These are phyloP conservation scores for Apiotrichum laibachii DNA, from an alignment of 1,284 basidiomycete species.

Conservation along the genomic window DNA sequence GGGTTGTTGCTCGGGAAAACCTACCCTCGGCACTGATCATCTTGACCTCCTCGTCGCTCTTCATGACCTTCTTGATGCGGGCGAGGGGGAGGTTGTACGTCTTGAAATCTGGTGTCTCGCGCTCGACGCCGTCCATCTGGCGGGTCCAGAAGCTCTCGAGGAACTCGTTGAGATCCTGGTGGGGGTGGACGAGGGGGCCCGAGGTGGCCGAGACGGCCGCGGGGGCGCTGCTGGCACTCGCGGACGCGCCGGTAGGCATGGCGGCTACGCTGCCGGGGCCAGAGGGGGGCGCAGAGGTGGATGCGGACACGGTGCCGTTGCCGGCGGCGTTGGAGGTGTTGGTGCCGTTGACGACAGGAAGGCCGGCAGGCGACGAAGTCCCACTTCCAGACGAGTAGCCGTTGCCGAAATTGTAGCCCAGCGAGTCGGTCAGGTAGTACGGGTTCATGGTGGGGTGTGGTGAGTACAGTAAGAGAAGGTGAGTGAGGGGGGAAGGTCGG, in stretches of 20 bases:
- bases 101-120: slow-evolving; percentile 46
- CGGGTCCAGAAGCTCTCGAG: slow-evolving; percentile 49
- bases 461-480: not conserved
- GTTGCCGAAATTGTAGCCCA: slow-evolving; percentile 15
- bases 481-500: not conserved
- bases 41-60: slow-evolving; percentile 95
- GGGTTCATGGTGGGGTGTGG: slow-evolving; percentile 16
- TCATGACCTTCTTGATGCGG: slow-evolving; percentile 96
- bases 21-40: slow-evolving; percentile 93
- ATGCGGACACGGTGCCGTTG: not conserved
- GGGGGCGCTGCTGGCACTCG: not conserved
- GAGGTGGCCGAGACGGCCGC: slow-evolving; percentile 4
- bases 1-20: slow-evolving; percentile 22
- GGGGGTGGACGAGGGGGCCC: slow-evolving; percentile 39
- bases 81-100: slow-evolving; percentile 58
- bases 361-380: slow-evolving; percentile 71
- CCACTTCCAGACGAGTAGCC: slow-evolving; percentile 18
- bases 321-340: not conserved
- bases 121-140: slow-evolving; percentile 49
- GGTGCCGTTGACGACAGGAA: not conserved
- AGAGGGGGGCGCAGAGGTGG: not conserved
- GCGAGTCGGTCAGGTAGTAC: slow-evolving; percentile 20
- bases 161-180: slow-evolving; percentile 48
- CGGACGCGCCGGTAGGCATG: not conserved
- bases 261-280: not conserved